Evolutionary conservation across 306 rosid species (phyloP).

Genomic region (Castanea mollissima): DNA sequence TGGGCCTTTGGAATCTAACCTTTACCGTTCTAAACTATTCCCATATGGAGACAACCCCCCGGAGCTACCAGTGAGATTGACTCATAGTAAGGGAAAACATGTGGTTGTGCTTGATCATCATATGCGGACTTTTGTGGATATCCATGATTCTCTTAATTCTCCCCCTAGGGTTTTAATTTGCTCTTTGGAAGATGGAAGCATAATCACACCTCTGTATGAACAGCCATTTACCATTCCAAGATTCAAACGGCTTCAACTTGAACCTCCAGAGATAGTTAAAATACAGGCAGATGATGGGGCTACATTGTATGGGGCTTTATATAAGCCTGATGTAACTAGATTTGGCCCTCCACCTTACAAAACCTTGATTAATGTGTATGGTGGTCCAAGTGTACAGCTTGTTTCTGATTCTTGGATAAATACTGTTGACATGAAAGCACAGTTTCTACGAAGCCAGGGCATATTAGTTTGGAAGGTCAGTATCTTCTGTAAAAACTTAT

Average conservation of each 20-base stretch:
- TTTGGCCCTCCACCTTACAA: constrained; percentile 96
- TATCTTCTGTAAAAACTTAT: constrained; percentile 5
- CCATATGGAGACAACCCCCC: constrained; percentile 51
- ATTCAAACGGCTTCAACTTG: constrained; percentile 70
- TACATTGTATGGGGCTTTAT: constrained; percentile 67
- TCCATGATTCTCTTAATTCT: constrained; percentile 68
- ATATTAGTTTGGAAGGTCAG: constrained; percentile 95
- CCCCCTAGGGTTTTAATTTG: constrained; percentile 84
- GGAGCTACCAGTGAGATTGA: constrained; percentile 71
- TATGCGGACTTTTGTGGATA: constrained; percentile 71
- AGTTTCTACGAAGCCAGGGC: constrained; percentile 78
- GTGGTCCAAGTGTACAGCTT: constrained; percentile 92
- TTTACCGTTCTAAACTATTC: constrained; percentile 65
- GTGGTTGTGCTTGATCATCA: constrained; percentile 81
- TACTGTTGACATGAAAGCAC: constrained; percentile 91
- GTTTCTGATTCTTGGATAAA: constrained; percentile 78
- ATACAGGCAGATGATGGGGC: constrained; percentile 65
- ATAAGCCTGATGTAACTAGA: constrained; percentile 70
- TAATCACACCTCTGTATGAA: constrained; percentile 65
- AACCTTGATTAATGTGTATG: constrained; percentile 86
- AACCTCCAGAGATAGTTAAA: constrained; percentile 71
- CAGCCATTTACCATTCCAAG: constrained; percentile 55
- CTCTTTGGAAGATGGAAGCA: constrained; percentile 79
- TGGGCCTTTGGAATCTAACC: constrained; percentile 82
- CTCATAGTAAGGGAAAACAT: constrained; percentile 78